Percentiles rank a stretch among this genome's conserved stretches.
These are phyloP conservation scores for Physcomitrium patens DNA, from an alignment of 225 moss, liverwort and hornwort genomes.

Conservation along the genomic window DNA sequence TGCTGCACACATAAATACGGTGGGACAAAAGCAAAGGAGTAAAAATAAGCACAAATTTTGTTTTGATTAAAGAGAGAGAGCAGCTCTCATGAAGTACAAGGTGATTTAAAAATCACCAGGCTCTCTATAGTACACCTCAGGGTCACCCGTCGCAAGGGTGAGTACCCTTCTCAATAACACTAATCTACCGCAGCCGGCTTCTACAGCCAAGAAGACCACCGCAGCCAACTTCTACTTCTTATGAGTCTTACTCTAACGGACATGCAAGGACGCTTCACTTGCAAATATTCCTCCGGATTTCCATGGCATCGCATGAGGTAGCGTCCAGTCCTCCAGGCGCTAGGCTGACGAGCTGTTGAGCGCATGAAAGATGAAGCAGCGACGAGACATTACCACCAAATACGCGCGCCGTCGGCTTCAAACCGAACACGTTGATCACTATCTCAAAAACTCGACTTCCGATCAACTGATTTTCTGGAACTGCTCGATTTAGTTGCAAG, in stretches of 20 bases:
- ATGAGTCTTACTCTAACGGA: not conserved
- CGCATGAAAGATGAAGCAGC: conserved; percentile 20
- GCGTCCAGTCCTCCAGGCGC: not conserved
- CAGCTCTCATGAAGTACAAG: conserved; percentile 30
- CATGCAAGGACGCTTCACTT: conserved; percentile 4
- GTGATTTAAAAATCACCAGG: conserved; percentile 32
- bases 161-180: not conserved
- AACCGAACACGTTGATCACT: conserved; percentile 34
- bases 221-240: not conserved
- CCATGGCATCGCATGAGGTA: not conserved
- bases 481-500: conserved; percentile 34
- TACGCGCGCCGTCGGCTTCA: conserved; percentile 6
- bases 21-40: not conserved
- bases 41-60: not conserved
- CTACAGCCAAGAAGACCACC: no score
- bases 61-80: conserved; percentile 25
- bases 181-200: not conserved
- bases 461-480: conserved; percentile 33
- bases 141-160: conserved; percentile 35
- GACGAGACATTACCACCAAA: conserved; percentile 7
- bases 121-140: conserved; percentile 37
- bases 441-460: conserved; percentile 45
- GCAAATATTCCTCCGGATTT: not conserved
- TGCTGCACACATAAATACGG: no score
- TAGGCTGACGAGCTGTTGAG: not conserved